Percentiles rank a stretch among this genome's conserved stretches.
Evolutionary conservation across 495 filamentous ascomycete species (phyloP).

Genomic region (Parathielavia appendiculata): DNA sequence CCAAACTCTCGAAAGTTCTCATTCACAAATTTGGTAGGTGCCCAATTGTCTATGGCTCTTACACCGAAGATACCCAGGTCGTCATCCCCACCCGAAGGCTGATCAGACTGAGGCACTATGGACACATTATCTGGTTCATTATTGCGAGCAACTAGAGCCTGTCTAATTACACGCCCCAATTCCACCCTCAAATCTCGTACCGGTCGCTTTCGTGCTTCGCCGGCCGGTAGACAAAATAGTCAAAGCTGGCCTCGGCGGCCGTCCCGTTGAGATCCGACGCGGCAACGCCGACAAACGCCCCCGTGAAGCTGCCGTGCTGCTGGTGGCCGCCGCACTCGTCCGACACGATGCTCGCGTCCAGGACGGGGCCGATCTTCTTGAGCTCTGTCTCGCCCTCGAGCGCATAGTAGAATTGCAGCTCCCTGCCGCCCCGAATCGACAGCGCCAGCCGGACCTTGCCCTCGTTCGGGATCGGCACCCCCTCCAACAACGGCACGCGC

Average conservation of each 20-base stretch:
- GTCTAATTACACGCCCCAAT: too few relatives aligned
- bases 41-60: too few relatives aligned
- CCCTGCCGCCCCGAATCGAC: slow-evolving; percentile 43
- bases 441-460: slow-evolving; percentile 48
- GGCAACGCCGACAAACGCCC: slow-evolving; percentile 52
- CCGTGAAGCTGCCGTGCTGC: slow-evolving; percentile 53
- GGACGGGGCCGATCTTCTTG: slow-evolving; percentile 47
- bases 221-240: slow-evolving; percentile 49
- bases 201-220: slow-evolving; percentile 43
- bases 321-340: slow-evolving; percentile 56
- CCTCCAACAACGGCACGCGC: slow-evolving; percentile 28
- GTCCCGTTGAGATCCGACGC: slow-evolving; percentile 51
- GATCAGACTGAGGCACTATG: too few relatives aligned
- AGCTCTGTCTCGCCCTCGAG: slow-evolving; percentile 39
- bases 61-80: too few relatives aligned
- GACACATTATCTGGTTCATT: too few relatives aligned
- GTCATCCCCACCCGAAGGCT: too few relatives aligned
- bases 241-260: slow-evolving; percentile 43
- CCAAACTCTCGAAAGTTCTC: too few relatives aligned
- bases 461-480: slow-evolving; percentile 43
- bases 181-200: slow-evolving; percentile 34
- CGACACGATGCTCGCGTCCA: slow-evolving; percentile 49
- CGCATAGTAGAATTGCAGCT: slow-evolving; percentile 50
- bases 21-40: too few relatives aligned
- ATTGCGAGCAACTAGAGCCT: too few relatives aligned